Evolutionary conservation across 352 stramenopile species (phyloP), one percentile per base, ranked within the genome.

Genomic region (Globisporangium parvum): DNA sequence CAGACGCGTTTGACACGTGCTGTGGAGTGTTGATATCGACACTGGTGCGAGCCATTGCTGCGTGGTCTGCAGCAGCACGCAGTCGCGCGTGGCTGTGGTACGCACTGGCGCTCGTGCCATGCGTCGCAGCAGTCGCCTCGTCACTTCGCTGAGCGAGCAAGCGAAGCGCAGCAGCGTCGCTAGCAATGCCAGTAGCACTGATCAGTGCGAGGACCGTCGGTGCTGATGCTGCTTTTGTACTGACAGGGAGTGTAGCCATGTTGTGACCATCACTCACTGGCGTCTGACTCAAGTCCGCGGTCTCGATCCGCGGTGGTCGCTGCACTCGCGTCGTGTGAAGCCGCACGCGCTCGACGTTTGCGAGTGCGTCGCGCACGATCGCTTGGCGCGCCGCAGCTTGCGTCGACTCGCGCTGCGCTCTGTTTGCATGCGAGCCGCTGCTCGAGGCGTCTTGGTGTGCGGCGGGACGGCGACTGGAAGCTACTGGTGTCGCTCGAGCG

Each of bases 11-110:
- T 2, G 15, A 40, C 28, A 6, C 40, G n/a, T 3, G n/a, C 15
- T 2, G 53, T 24, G 21, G 39, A 20, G 15, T 44, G 39, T 44
- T 44, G 20, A 2, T 18, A 18, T 26, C 6, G 1, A 47, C 6
- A 8, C 3, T n/a, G 18, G 6, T 44, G 39, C 6, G 18, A 24
- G n/a, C n/a, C 23, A 11, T 10, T 37, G 31, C 12, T 10, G 10
- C 8, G 10, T 10, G 6, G 6, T 37, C 31, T 9, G 6, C 31
- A 15, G 12, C 18, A 31, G 26, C 26, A 31, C 26, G 3, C 3
- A 58, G 42, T 6, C 50, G 52, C 26, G 44, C 35, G 24, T 55
- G 50, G 10, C 26, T 49, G 24, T 63, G 50, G 50, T 58, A 63
- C 28, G 33, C 21, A 17, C 46, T 48, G 6, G 3, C 39, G 15